Percentiles rank a stretch among this genome's conserved stretches.
phyloP scores from a whole-genome alignment of 148 eudicot species.

The Gaultheria prostrata region DNA sequence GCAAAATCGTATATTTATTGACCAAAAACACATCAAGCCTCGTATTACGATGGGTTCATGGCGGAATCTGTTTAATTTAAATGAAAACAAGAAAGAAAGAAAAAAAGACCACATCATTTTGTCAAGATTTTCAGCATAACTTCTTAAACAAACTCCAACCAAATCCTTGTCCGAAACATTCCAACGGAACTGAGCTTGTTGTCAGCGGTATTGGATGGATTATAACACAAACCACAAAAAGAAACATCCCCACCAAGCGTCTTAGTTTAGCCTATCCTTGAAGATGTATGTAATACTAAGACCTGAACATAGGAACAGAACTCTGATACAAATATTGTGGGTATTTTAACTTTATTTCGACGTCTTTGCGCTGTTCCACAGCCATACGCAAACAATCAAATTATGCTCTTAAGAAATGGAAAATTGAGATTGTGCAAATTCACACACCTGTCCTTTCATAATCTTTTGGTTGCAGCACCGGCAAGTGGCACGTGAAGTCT shows the following conservation, averaged over 20 bases:
- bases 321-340: background rate
- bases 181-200: background rate
- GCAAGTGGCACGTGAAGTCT: conserved; percentile 82
- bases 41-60: background rate
- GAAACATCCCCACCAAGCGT: background rate
- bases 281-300: background rate
- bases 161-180: conserved; percentile 2
- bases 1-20: background rate
- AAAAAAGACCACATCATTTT: background rate
- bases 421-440: background rate
- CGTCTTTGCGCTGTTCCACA: background rate
- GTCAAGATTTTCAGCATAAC: background rate
- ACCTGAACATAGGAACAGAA: background rate
- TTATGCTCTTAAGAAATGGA: background rate
- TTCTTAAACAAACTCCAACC: background rate
- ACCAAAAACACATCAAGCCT: background rate
- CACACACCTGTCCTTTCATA: conserved; percentile 77
- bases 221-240: background rate
- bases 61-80: background rate
- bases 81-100: background rate
- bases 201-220: background rate
- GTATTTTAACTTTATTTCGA: background rate
- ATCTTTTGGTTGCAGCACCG: conserved; percentile 77
- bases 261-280: background rate
- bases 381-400: background rate